These are phyloP conservation scores for Leccinum olivaceopallidum DNA, from an alignment of 768 basidiomycete genomes.

Conservation along the genomic window DNA sequence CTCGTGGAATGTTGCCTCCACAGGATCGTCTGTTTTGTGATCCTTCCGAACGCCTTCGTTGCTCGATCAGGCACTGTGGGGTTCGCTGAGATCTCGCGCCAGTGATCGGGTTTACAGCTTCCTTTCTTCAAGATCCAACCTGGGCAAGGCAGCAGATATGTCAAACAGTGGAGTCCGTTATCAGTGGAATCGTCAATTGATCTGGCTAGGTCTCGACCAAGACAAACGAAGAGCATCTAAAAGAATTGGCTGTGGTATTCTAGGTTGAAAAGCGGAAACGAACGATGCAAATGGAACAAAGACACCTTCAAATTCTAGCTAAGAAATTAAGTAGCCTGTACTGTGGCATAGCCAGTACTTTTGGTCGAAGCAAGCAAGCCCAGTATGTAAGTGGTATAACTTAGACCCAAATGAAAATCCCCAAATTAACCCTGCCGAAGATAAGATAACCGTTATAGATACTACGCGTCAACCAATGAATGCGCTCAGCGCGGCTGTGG, in stretches of 20 bases:
- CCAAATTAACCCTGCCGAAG: conserved; percentile 24
- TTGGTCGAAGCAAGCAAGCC: conserved; percentile 14
- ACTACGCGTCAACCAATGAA: conserved; percentile 14
- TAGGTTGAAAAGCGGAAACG: conserved; percentile 11
- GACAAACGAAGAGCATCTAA: conserved; percentile 1
- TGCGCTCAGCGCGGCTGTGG: conserved; percentile 26
- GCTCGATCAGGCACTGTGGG: conserved; percentile 13
- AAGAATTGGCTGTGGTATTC: conserved; percentile 9
- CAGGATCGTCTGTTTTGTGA: conserved; percentile 9
- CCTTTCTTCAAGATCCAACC: conserved; percentile 3
- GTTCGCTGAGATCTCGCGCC: conserved; percentile 29
- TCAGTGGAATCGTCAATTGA: conserved; percentile 13
- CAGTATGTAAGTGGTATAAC: conserved; percentile 25
- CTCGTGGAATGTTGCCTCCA: conserved; percentile 15
- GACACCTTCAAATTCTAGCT: conserved; percentile 8
- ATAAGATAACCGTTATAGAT: conserved; percentile 23
- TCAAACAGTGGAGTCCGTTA: conserved; percentile 8
- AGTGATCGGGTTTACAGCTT: conserved; percentile 8
- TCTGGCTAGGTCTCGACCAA: conserved; percentile 12
- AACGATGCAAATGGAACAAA: conserved; percentile 17
- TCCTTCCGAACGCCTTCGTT: conserved; percentile 12
- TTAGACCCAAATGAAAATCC: conserved; percentile 25
- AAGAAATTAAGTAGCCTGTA: conserved; percentile 16
- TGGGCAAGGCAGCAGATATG: background rate
- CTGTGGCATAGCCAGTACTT: conserved; percentile 25